Evolutionary conservation across 2,329 filamentous ascomycete genomes (phyloP).

Genomic region (Claviceps africana): DNA sequence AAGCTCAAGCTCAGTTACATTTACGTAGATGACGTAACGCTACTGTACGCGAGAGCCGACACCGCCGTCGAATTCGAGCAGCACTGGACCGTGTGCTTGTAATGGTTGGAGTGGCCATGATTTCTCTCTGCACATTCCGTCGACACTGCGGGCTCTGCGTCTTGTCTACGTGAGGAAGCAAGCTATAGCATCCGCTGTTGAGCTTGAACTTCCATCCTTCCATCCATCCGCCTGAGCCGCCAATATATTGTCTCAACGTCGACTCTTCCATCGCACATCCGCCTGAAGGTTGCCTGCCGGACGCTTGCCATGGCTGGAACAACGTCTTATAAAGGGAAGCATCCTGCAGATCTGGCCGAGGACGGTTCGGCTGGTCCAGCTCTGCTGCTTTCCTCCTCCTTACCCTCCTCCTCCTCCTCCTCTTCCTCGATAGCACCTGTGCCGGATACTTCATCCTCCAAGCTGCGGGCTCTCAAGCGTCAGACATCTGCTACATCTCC

Average conservation of each 20-base stretch:
- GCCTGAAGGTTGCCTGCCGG: background rate
- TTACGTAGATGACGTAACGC: too few relatives aligned
- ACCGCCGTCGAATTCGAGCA: background rate
- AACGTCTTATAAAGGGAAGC: background rate
- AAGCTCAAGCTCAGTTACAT: too few relatives aligned
- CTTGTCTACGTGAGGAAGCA: background rate
- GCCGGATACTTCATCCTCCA: background rate
- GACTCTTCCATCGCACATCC: background rate
- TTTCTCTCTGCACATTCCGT: background rate
- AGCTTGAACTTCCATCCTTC: background rate
- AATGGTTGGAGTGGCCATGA: background rate
- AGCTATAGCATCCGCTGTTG: background rate
- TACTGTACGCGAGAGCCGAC: too few relatives aligned
- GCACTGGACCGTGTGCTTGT: background rate
- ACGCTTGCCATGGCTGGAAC: slow-evolving; percentile 3
- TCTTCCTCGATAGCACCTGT: background rate
- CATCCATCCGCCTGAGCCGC: background rate
- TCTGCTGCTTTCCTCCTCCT: too few relatives aligned
- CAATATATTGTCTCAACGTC: background rate
- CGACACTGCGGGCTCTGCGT: background rate
- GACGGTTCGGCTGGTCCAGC: background rate
- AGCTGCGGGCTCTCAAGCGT: background rate
- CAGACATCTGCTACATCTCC: background rate
- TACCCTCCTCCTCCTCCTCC: too few relatives aligned
- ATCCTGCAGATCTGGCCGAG: slow-evolving; percentile 2